These are phyloP conservation scores for Geotrichum fermentans DNA, from an alignment of 1,139 yeast genomes.

Conservation along the genomic window DNA sequence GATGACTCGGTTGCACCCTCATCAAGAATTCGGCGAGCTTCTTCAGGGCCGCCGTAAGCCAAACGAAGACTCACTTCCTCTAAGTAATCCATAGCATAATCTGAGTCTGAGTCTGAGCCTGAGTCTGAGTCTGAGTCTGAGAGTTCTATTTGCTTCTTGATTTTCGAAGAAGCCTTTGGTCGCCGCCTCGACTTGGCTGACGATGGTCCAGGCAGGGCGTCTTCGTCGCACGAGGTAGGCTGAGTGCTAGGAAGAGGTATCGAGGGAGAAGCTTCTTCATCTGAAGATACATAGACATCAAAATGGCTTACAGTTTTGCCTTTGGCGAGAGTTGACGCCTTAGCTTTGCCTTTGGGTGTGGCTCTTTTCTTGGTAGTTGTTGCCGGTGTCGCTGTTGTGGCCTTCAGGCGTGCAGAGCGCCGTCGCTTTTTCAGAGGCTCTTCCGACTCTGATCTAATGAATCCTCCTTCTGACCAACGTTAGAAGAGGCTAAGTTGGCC, in stretches of 20 bases:
- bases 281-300: slow-evolving; percentile 5
- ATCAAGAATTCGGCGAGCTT: background rate
- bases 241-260: slow-evolving; percentile 8
- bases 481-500: background rate
- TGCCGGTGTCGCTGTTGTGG: background rate
- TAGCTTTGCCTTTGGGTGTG: background rate
- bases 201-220: slow-evolving; percentile 4
- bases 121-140: background rate
- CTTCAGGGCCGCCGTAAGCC: too few species aligned
- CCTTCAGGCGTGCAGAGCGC: slow-evolving; percentile 1
- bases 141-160: background rate
- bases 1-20: slow-evolving; percentile 1
- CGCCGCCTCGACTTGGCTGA: background rate
- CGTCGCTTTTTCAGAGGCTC: slow-evolving; percentile 10
- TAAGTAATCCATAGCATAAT: background rate
- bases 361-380: background rate
- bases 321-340: background rate
- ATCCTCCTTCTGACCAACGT: slow-evolving; percentile 9
- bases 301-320: slow-evolving; percentile 3
- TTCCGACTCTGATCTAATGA: slow-evolving; percentile 7
- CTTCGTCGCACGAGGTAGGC: slow-evolving; percentile 15
- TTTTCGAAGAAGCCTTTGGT: background rate
- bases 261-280: background rate
- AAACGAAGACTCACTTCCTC: background rate
- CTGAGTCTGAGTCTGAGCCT: background rate